Conservation (phyloP, 139 green algal species). For the Chlamydomonas sp. region DNA sequence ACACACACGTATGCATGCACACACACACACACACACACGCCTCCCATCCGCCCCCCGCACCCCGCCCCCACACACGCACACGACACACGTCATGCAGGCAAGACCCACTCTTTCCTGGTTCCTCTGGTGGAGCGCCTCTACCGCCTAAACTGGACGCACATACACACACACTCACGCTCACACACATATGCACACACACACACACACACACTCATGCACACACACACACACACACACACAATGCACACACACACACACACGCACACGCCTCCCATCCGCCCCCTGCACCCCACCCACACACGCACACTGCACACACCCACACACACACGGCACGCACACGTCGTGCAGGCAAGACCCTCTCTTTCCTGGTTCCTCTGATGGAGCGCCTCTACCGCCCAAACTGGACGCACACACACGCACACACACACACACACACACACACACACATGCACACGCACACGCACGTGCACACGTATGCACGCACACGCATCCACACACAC, state of each 20-base stretch:
- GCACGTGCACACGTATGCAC: neutral
- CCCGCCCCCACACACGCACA: too few species aligned
- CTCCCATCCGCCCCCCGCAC: too few species aligned
- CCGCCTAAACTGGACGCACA: conserved; percentile 63
- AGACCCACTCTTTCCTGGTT: conserved; percentile 93
- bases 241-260: neutral
- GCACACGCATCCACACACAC: neutral
- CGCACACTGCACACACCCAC: too few species aligned
- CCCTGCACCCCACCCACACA: too few species aligned
- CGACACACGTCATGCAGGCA: conserved; percentile 27
- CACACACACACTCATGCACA: neutral
- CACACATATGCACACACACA: neutral
- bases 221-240: too few species aligned
- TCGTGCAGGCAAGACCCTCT: conserved; percentile 75
- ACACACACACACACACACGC: neutral
- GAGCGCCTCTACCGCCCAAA: conserved; percentile 79
- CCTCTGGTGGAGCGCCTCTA: conserved; percentile 91
- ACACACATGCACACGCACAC: neutral
- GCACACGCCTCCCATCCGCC: neutral
- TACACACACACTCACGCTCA: too few species aligned
- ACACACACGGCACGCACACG: neutral
- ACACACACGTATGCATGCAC: neutral
- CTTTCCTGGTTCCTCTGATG: conserved; percentile 91
- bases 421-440: neutral
- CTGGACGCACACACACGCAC: conserved; percentile 48